Evolutionary conservation across 331 rosid genomes (phyloP).

Genomic region (Malus hybrid): DNA sequence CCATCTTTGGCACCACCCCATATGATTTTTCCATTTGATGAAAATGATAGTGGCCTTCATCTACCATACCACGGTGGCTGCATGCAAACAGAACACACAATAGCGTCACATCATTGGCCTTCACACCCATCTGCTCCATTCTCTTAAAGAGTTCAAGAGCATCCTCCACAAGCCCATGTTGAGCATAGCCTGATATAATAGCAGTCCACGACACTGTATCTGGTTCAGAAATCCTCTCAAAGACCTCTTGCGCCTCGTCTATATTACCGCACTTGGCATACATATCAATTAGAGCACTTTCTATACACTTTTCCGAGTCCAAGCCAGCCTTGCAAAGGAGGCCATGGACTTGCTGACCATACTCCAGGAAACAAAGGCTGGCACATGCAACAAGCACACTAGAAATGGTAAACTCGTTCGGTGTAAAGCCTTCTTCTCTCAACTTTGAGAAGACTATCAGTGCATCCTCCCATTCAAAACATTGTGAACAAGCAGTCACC

Average conservation of each 20-base stretch:
- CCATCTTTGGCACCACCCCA: conserved; percentile 53
- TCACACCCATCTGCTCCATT: conserved; percentile 45
- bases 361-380: conserved; percentile 52
- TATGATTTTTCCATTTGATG: conserved; percentile 42
- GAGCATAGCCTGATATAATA: conserved; percentile 60
- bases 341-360: conserved; percentile 64
- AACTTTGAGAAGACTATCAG: conserved; percentile 51
- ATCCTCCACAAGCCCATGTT: conserved; percentile 64
- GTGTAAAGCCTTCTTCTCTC: conserved; percentile 44
- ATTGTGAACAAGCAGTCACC: conserved; percentile 56
- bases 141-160: conserved; percentile 46
- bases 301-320: conserved; percentile 47
- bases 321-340: conserved; percentile 48
- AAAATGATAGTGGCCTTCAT: conserved; percentile 54
- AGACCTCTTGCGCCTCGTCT: conserved; percentile 39
- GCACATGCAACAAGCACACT: conserved; percentile 53
- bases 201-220: conserved; percentile 69
- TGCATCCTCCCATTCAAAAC: conserved; percentile 58
- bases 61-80: conserved; percentile 65
- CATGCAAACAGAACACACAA: conserved; percentile 71
- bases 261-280: conserved; percentile 61
- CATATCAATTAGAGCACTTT: conserved; percentile 72
- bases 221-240: conserved; percentile 45
- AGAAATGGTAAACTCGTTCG: conserved; percentile 62
- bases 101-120: conserved; percentile 49